These are phyloP conservation scores for Pseudonectria foliicola DNA, from an alignment of 2,329 filamentous ascomycete species.

Conservation along the genomic window DNA sequence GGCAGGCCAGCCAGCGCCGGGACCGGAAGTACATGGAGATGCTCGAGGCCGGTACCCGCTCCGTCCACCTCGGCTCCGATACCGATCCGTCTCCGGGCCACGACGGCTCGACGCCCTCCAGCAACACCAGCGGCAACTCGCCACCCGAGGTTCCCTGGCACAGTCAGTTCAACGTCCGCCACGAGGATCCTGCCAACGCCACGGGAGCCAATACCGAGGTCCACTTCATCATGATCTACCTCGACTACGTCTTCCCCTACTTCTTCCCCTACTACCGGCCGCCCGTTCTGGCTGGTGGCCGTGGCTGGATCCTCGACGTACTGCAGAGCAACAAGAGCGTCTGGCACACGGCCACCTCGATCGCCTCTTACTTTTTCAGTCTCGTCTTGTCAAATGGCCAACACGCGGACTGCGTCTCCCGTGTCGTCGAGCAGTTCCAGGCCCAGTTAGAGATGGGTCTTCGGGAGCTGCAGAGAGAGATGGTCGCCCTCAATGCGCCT, in stretches of 20 bases:
- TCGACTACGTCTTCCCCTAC: slow-evolving; percentile 56
- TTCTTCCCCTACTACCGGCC: slow-evolving; percentile 58
- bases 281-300: slow-evolving; percentile 46
- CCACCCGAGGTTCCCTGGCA: slow-evolving; percentile 28
- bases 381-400: slow-evolving; percentile 32
- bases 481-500: slow-evolving; percentile 28
- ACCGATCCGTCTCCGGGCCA: slow-evolving; percentile 20
- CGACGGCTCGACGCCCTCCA: slow-evolving; percentile 22
- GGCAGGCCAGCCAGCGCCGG: slow-evolving; percentile 41
- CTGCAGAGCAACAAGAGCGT: slow-evolving; percentile 50
- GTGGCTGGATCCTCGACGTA: slow-evolving; percentile 52
- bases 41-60: slow-evolving; percentile 28
- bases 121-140: slow-evolving; percentile 23
- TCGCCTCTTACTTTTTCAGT: slow-evolving; percentile 51
- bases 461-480: slow-evolving; percentile 36
- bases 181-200: slow-evolving; percentile 15
- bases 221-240: slow-evolving; percentile 49
- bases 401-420: slow-evolving; percentile 28
- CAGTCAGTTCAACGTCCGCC: slow-evolving; percentile 18
- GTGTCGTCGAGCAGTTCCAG: slow-evolving; percentile 34
- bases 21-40: slow-evolving; percentile 42
- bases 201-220: slow-evolving; percentile 24
- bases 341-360: slow-evolving; percentile 49
- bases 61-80: slow-evolving; percentile 22
- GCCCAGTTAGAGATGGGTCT: slow-evolving; percentile 38